A percentile compares a stretch with the other conserved stretches of the same genome.
Conservation (phyloP, 805 yeast species). For the Monosporozyma unispora region DNA sequence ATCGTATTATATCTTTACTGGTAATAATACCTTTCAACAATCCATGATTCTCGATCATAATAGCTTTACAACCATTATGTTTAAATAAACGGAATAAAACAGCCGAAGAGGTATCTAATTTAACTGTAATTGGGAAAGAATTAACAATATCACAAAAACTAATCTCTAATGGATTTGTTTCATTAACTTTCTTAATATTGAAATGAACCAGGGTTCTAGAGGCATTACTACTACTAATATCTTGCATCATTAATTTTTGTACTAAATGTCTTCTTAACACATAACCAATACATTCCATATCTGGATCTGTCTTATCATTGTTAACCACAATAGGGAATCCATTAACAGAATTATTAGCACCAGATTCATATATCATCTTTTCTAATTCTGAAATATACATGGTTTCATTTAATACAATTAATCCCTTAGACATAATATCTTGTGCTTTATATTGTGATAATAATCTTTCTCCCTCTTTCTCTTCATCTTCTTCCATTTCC, state of each 20-base stretch:
- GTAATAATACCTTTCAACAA: conserved; percentile 66
- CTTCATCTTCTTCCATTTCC: conserved; percentile 55
- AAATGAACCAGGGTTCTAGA: conserved; percentile 14
- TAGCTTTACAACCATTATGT: conserved; percentile 69
- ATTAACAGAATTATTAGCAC: conserved; percentile 31
- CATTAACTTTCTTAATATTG: background rate
- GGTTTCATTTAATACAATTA: conserved; percentile 19
- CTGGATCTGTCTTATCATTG: conserved; percentile 25
- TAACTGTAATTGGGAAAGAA: conserved; percentile 53
- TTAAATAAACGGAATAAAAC: conserved; percentile 59
- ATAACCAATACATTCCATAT: conserved; percentile 35
- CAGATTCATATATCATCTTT: conserved; percentile 18
- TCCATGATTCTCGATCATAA: conserved; percentile 59
- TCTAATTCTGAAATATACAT: conserved; percentile 22
- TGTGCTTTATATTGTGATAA: conserved; percentile 36
- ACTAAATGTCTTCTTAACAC: conserved; percentile 22
- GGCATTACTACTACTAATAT: conserved; percentile 20
- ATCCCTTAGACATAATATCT: conserved; percentile 53
- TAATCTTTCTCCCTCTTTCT: conserved; percentile 34
- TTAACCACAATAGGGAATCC: conserved; percentile 49
- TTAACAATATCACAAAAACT: conserved; percentile 29
- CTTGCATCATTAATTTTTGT: conserved; percentile 13
- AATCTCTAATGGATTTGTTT: background rate
- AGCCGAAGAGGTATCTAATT: conserved; percentile 46
- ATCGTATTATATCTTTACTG: conserved; percentile 71